Percentiles rank a stretch among this genome's conserved stretches.
Evolutionary conservation across 2,329 filamentous ascomycete species (phyloP).

Genomic region (Aspergillus sp.): DNA sequence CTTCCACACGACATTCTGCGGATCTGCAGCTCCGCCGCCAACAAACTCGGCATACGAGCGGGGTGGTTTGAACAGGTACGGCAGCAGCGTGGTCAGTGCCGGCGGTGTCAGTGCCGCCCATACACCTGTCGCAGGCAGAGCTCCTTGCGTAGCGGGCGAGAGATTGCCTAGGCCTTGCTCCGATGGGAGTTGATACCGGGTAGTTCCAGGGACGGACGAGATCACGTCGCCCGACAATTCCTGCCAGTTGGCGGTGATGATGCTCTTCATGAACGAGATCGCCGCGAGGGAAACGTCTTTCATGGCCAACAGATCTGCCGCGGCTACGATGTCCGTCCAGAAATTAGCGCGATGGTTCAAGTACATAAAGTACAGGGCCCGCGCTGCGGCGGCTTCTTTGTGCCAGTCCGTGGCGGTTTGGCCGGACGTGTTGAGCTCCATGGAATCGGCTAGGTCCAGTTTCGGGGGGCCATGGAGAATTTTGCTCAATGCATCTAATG

Average conservation of each 20-base stretch:
- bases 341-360: slow-evolving; percentile 51
- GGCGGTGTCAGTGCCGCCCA: slow-evolving; percentile 54
- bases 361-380: slow-evolving; percentile 57
- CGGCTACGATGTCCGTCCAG: slow-evolving; percentile 52
- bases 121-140: slow-evolving; percentile 46
- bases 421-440: slow-evolving; percentile 33
- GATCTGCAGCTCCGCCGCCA: slow-evolving; percentile 55
- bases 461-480: slow-evolving; percentile 55
- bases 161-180: slow-evolving; percentile 39
- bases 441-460: slow-evolving; percentile 22
- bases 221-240: slow-evolving; percentile 32
- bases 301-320: slow-evolving; percentile 59
- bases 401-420: slow-evolving; percentile 39
- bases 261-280: slow-evolving; percentile 51
- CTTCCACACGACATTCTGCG: slow-evolving; percentile 57
- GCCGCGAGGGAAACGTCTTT: slow-evolving; percentile 57
- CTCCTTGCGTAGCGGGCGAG: slow-evolving; percentile 34
- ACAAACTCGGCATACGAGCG: slow-evolving; percentile 60
- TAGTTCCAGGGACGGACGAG: slow-evolving; percentile 19
- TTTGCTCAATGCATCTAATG: slow-evolving; percentile 54
- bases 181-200: slow-evolving; percentile 40
- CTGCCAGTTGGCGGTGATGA: slow-evolving; percentile 58
- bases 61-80: slow-evolving; percentile 58
- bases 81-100: slow-evolving; percentile 51
- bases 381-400: slow-evolving; percentile 53